Evolutionary conservation across 2,329 filamentous ascomycete species (phyloP).

Genomic region (Diaporthe ampelina): DNA sequence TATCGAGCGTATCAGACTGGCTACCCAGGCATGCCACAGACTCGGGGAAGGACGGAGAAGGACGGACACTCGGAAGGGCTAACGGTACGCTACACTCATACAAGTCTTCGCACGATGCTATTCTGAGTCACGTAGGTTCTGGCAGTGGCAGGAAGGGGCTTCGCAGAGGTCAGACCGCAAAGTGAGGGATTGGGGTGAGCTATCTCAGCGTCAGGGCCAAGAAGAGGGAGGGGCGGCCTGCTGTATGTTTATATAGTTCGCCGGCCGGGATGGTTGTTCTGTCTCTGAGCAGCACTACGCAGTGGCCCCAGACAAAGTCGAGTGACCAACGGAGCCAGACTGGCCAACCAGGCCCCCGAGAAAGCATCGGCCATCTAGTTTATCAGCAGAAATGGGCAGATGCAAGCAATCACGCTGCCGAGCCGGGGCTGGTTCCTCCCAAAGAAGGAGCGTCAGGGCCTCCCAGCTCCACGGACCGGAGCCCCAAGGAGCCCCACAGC

Average conservation of each 20-base stretch:
- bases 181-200: not conserved
- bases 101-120: slow-evolving; percentile 16
- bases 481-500: slow-evolving; percentile 31
- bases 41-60: slow-evolving; percentile 2
- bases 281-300: not conserved
- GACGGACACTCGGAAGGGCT: not conserved
- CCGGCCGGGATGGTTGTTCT: too few species aligned
- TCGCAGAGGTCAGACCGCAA: not conserved
- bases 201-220: not conserved
- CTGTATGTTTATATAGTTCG: slow-evolving; percentile 10
- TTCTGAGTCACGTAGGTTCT: slow-evolving; percentile 19
- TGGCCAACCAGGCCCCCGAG: not conserved
- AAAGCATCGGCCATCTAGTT: slow-evolving; percentile 18
- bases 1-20: not conserved
- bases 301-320: not conserved
- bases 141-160: too few species aligned
- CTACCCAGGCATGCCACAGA: not conserved
- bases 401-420: slow-evolving; percentile 25
- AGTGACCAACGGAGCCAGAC: not conserved
- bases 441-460: slow-evolving; percentile 1
- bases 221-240: not conserved
- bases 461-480: slow-evolving; percentile 21
- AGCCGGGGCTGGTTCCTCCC: slow-evolving; percentile 20
- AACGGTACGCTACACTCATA: slow-evolving; percentile 15
- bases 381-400: slow-evolving; percentile 17